A percentile compares a stretch with the other conserved stretches of the same genome.
phyloP scores from a whole-genome alignment of 2,329 filamentous ascomycete species.

The Colletotrichum tanaceti region DNA sequence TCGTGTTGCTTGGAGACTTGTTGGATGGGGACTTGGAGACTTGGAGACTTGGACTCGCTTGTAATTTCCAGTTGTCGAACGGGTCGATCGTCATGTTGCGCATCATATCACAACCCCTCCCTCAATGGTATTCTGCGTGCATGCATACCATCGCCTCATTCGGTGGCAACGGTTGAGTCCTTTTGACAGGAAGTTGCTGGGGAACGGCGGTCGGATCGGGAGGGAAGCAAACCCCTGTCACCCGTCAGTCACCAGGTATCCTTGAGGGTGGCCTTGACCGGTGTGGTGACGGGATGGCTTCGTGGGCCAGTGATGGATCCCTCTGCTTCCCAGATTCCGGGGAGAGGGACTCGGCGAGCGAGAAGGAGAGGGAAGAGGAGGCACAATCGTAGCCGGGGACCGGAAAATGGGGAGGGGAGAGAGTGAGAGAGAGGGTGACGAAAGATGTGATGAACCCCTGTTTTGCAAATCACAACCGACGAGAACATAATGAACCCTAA shows the following conservation, averaged over 20 bases:
- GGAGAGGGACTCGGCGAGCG: constrained; percentile 21
- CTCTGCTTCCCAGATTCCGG: constrained; percentile 34
- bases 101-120: constrained; percentile 22
- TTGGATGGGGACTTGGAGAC: too few species aligned
- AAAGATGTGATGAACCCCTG: constrained; percentile 30
- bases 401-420: not conserved
- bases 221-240: not conserved
- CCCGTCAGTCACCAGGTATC: not conserved
- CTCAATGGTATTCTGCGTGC: constrained; percentile 24
- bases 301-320: constrained; percentile 22
- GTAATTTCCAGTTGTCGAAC: not conserved
- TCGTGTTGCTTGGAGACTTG: too few species aligned
- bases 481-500: constrained; percentile 12
- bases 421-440: constrained; percentile 22
- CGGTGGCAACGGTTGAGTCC: constrained; percentile 9
- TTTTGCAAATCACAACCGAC: constrained; percentile 12
- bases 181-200: constrained; percentile 16
- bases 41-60: not conserved
- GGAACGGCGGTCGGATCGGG: constrained; percentile 22
- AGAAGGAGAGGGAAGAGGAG: not conserved
- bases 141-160: constrained; percentile 23
- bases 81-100: not conserved
- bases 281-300: constrained; percentile 31
- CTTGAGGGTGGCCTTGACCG: constrained; percentile 26
- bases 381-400: not conserved